phyloP scores from a whole-genome alignment of 2,329 filamentous ascomycete genomes.

The Trichoderma atrobrunneum region DNA sequence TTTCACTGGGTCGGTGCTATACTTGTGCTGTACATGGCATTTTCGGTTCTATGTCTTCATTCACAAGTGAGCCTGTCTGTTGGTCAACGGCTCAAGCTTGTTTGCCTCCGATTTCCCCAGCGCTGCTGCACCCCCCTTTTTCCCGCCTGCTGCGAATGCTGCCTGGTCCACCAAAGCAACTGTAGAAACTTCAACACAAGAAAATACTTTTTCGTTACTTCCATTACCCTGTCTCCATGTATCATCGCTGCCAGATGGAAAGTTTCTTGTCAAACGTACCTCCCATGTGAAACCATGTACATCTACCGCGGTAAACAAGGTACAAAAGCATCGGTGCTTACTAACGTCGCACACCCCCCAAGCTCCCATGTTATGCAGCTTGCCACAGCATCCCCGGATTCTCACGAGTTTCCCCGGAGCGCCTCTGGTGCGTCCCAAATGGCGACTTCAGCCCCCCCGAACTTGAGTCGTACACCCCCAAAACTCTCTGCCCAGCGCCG shows the following conservation, averaged over 20 bases:
- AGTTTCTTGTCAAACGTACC: background rate
- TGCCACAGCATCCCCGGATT: conserved; percentile 19
- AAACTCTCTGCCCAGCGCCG: background rate
- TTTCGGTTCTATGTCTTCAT: background rate
- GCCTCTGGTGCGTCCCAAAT: background rate
- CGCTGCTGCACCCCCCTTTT: background rate
- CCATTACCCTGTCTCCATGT: background rate
- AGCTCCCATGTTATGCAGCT: conserved; percentile 3
- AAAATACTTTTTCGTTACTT: background rate
- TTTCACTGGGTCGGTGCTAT: background rate
- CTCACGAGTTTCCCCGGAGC: conserved; percentile 9
- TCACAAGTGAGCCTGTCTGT: background rate
- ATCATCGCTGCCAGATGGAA: background rate
- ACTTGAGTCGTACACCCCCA: background rate
- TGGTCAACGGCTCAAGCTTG: background rate
- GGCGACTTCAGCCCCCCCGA: background rate
- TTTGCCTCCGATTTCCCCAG: background rate
- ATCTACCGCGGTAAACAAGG: background rate
- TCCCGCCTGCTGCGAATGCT: background rate
- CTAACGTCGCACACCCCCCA: background rate
- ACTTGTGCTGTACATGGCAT: background rate
- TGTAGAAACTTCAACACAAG: background rate
- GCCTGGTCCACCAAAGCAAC: background rate
- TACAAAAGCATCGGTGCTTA: background rate
- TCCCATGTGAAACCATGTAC: background rate